Percentiles rank a stretch among this genome's conserved stretches.
Evolutionary conservation across 192 early-diverging fungal genomes (phyloP).

Genomic region (Mortierella hygrophila): DNA sequence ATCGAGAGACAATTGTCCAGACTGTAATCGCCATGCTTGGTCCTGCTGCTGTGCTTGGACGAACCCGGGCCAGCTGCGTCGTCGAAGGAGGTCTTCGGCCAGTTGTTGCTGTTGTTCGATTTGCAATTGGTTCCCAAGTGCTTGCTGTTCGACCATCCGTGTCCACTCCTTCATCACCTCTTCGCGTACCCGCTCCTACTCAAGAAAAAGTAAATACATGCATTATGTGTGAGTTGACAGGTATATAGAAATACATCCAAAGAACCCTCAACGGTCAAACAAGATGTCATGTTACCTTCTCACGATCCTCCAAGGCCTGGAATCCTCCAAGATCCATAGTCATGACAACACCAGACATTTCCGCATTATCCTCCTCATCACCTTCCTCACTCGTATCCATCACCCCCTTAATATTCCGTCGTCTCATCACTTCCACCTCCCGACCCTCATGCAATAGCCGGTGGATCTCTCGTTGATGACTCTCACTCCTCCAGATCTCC

Average conservation of each 20-base stretch:
- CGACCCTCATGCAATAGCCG: constrained; percentile 37
- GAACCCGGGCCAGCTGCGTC: constrained; percentile 36
- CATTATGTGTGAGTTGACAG: neutral
- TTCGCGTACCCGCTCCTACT: constrained; percentile 22
- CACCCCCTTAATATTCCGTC: constrained; percentile 19
- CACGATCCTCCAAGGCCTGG: constrained; percentile 25
- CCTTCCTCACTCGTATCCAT: constrained; percentile 45
- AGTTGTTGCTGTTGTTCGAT: neutral
- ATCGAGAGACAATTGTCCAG: neutral
- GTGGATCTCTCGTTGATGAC: constrained; percentile 42
- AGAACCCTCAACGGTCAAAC: neutral
- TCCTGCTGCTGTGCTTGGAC: constrained; percentile 3
- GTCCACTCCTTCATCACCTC: constrained; percentile 33
- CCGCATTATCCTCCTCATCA: neutral
- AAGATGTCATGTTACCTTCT: constrained; percentile 8
- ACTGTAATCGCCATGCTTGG: neutral
- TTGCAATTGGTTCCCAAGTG: neutral
- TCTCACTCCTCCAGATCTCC: constrained; percentile 37
- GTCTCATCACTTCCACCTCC: constrained; percentile 28
- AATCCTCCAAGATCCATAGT: constrained; percentile 42
- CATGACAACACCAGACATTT: constrained; percentile 13
- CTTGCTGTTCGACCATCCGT: neutral
- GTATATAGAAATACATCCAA: neutral
- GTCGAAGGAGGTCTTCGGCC: constrained; percentile 10
- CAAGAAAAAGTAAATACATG: neutral